Conservation (phyloP, 352 stramenopile species). For the Phytophthora idaei region DNA sequence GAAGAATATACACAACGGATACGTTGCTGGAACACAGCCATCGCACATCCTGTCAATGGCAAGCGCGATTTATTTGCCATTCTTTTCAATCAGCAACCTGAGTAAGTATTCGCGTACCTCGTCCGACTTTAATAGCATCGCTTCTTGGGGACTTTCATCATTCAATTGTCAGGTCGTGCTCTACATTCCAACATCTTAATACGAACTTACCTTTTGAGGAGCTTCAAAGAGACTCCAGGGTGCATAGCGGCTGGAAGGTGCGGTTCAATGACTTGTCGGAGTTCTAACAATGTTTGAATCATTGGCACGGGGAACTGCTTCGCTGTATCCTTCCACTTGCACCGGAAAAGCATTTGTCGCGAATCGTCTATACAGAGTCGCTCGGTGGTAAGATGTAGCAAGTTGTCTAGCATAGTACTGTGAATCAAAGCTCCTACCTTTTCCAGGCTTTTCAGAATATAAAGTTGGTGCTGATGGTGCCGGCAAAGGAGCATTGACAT, state of each 20-base stretch:
- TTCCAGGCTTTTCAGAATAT: conserved; percentile 18
- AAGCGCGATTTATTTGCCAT: background rate
- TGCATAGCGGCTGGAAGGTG: conserved; percentile 47
- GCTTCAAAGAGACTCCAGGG: conserved; percentile 34
- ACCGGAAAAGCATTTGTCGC: conserved; percentile 57
- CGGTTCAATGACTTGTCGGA: conserved; percentile 42
- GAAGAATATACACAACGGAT: conserved; percentile 33
- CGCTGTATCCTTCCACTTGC: conserved; percentile 63
- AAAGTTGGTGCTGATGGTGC: conserved; percentile 48
- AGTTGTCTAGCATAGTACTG: background rate
- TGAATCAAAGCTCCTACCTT: conserved; percentile 11
- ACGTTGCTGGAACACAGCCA: conserved; percentile 27
- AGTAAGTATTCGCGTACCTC: conserved; percentile 17
- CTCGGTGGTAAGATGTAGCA: background rate
- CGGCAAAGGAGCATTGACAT: conserved; percentile 16
- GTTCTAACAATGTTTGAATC: conserved; percentile 32
- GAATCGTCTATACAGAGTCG: conserved; percentile 12
- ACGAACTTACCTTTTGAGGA: conserved; percentile 44
- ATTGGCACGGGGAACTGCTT: conserved; percentile 49
- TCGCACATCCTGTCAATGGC: conserved; percentile 24
- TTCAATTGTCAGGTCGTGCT: conserved; percentile 7
- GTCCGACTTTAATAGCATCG: conserved; percentile 32
- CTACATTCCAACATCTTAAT: background rate
- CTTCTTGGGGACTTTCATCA: conserved; percentile 24
- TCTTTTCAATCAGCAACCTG: conserved; percentile 1